A percentile compares a stretch with the other conserved stretches of the same genome.
Evolutionary conservation across 2,329 filamentous ascomycete species (phyloP).

Genomic region (Arthroderma sp.): DNA sequence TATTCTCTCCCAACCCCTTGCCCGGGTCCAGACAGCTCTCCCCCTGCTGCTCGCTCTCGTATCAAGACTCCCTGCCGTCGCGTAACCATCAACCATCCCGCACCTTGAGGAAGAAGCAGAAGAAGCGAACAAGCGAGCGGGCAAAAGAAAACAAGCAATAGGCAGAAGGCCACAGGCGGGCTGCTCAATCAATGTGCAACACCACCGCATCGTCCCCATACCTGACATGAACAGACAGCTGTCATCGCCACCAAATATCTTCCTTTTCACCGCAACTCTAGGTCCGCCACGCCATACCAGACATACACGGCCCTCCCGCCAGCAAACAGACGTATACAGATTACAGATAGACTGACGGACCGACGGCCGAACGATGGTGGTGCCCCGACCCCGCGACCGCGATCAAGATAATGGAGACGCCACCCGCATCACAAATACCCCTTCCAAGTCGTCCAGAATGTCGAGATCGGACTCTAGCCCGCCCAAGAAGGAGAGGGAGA

Average conservation of each 20-base stretch:
- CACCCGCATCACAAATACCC: slow-evolving; percentile 27
- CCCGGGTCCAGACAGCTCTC: not conserved
- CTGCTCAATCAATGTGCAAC: not conserved
- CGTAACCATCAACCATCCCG: not conserved
- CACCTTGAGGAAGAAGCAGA: not conserved
- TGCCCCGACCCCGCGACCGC: slow-evolving; percentile 21
- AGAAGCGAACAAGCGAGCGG: not conserved
- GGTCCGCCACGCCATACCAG: not conserved
- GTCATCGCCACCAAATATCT: slow-evolving; percentile 14
- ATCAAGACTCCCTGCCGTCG: not conserved
- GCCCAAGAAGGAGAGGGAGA: slow-evolving; percentile 34
- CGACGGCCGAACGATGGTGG: slow-evolving; percentile 23
- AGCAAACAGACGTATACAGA: slow-evolving; percentile 9
- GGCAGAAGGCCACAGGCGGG: not conserved
- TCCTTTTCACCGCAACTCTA: slow-evolving; percentile 12
- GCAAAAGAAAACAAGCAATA: not conserved
- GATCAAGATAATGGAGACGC: slow-evolving; percentile 25
- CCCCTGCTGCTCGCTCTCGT: slow-evolving; percentile 1
- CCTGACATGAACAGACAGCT: slow-evolving; percentile 16
- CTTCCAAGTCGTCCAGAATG: slow-evolving; percentile 27
- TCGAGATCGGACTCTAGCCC: slow-evolving; percentile 34
- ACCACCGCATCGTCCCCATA: not conserved
- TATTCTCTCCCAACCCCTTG: not conserved
- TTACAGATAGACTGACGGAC: slow-evolving; percentile 7
- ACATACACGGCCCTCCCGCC: slow-evolving; percentile 9